Conservation (phyloP, 805 yeast species). For the Candida boleticola region DNA sequence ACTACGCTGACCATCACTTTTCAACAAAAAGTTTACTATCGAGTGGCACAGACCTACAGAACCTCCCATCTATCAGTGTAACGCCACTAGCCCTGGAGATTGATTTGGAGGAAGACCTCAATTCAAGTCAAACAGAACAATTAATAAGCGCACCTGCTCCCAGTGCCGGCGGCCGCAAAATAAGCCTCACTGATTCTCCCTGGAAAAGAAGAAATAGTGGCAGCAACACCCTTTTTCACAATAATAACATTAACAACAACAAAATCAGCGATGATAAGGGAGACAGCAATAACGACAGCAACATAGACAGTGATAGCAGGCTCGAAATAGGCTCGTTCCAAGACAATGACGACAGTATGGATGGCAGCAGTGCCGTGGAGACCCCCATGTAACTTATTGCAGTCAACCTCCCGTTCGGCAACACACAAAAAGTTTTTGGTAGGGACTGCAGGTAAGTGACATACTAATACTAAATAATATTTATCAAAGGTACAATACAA, state of each 20-base stretch:
- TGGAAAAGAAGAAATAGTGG: not conserved
- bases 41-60: not conserved
- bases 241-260: too few species aligned
- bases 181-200: not conserved
- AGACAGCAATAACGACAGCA: not conserved
- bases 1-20: not conserved
- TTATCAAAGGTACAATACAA: too few species aligned
- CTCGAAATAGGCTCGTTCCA: not conserved
- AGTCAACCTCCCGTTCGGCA: too few species aligned
- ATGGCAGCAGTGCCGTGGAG: not conserved
- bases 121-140: not conserved
- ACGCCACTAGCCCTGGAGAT: not conserved
- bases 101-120: not conserved
- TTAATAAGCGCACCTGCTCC: too few species aligned
- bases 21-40: not conserved
- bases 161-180: not conserved
- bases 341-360: constrained; percentile 1
- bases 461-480: too few species aligned
- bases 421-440: too few species aligned
- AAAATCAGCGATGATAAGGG: too few species aligned
- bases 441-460: too few species aligned
- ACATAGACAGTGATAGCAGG: not conserved
- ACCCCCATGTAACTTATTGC: not conserved
- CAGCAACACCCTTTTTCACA: too few species aligned
- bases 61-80: not conserved